Evolutionary conservation across 768 basidiomycete genomes (phyloP).

Genomic region (Harrya chromipes): DNA sequence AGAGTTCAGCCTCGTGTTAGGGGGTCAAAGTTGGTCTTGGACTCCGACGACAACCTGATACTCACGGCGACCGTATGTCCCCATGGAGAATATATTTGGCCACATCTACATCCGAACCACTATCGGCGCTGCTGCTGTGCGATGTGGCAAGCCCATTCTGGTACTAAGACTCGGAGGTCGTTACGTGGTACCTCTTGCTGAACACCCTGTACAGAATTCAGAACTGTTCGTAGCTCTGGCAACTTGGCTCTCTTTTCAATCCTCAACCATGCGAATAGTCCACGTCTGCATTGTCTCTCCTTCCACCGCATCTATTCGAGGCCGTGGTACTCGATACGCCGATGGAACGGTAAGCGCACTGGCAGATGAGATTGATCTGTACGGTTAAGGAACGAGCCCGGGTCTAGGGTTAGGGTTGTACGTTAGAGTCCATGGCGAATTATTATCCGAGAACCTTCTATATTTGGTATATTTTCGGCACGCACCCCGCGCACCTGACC

Average conservation of each 20-base stretch:
- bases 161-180: no score
- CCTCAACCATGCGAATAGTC: no score
- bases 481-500: neutral
- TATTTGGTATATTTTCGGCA: constrained; percentile 9
- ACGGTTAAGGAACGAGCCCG: no score
- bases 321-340: no score
- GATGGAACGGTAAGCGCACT: no score
- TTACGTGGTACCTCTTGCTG: neutral
- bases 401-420: no score
- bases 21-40: constrained; percentile 8
- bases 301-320: no score
- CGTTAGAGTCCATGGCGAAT: no score
- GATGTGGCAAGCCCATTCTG: neutral
- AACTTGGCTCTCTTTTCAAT: no score
- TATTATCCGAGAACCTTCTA: constrained; percentile 8
- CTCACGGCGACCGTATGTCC: neutral
- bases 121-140: neutral
- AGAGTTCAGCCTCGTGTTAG: neutral
- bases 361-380: no score
- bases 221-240: no score
- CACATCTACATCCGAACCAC: neutral
- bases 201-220: neutral
- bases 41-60: neutral
- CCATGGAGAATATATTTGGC: neutral
- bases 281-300: no score